Base-by-base conservation (phyloP, 108 stramenopile species). In the Nitzschia sp. region DNA sequence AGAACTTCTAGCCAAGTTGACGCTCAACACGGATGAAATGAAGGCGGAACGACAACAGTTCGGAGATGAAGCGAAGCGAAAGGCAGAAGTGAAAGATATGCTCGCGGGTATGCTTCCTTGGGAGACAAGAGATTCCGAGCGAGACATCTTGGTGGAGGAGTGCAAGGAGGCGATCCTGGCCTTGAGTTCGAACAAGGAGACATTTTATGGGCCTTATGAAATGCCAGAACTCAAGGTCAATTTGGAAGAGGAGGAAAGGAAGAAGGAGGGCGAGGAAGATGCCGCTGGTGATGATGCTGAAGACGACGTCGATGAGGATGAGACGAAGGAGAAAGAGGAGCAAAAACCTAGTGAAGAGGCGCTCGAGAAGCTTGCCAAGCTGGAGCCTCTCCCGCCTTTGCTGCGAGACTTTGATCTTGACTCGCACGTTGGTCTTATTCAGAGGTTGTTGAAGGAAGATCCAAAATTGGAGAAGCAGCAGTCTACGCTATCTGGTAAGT, bases 101-200 rank as follows among this genome's bases (percentile, higher is more conserved):
- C 61, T 95, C 55, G 75, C 88, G 0, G 76, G 79, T 29, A 72
- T 92, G 57, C 54, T 90, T 1, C 94, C 94, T 13, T 95, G 94
- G 94, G 91, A 92, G 49, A 95, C 94, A 29, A 55, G 79, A 27
- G 94, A 95, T 77, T 58, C 62, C 24, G 94, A 90, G 70, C 79
- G 91, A 65, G 94, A 90, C 64, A 95, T 95, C 68, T 64, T 95
- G 45, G 90, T 91, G 42, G 94, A 95, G 31, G 94, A 95, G 70
- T 95, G 94, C 66, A 87, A 76, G 57, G 94, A 95, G 24, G 87
- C 82, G 3, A 95, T 95, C 66, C 64, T 92, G 35, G 77, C 67
- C 32, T 67, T 95, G 64, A 84, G 83, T 61, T 26, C 17, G n/a
- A 62, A 80, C 0, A 75, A 80, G 33, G 83, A 80, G 6, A 91